Evolutionary conservation across 495 filamentous ascomycete genomes (phyloP).

Genomic region (Sphaerosporella brunnea): DNA sequence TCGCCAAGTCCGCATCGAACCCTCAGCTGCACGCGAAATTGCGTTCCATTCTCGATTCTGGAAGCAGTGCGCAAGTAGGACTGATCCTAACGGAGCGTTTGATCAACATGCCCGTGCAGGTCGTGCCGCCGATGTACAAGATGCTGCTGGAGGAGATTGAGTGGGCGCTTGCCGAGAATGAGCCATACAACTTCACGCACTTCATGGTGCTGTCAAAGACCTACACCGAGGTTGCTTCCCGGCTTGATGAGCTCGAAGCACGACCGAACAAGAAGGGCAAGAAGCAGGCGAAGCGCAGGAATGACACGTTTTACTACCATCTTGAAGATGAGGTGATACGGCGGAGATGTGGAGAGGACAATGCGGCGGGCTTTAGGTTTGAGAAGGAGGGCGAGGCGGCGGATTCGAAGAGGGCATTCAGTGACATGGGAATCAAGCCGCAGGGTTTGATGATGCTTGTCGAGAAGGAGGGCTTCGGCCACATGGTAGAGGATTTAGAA

Average conservation of each 20-base stretch:
- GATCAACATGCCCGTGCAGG: slow-evolving; percentile 86
- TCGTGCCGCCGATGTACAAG: slow-evolving; percentile 87
- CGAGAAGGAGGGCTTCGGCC: slow-evolving; percentile 43
- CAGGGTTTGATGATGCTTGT: slow-evolving; percentile 60
- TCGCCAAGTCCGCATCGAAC: slow-evolving; percentile 38
- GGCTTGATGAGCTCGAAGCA: slow-evolving; percentile 48
- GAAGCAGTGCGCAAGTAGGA: slow-evolving; percentile 37
- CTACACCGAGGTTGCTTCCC: slow-evolving; percentile 72
- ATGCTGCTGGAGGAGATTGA: slow-evolving; percentile 88
- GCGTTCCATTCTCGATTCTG: slow-evolving; percentile 36
- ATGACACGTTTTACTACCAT: slow-evolving; percentile 70
- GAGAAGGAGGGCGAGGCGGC: slow-evolving; percentile 57
- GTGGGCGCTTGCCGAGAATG: slow-evolving; percentile 74
- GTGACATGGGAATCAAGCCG: slow-evolving; percentile 76
- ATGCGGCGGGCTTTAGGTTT: slow-evolving; percentile 59
- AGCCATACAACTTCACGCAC: slow-evolving; percentile 84
- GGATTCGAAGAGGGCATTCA: slow-evolving; percentile 85
- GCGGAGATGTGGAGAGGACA: slow-evolving; percentile 26
- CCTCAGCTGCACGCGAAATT: slow-evolving; percentile 37
- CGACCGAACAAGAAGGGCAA: slow-evolving; percentile 65
- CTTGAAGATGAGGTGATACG: slow-evolving; percentile 88
- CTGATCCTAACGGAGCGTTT: slow-evolving; percentile 77
- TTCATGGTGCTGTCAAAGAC: slow-evolving; percentile 78
- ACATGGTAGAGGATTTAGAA: slow-evolving; percentile 7
- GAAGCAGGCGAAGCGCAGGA: slow-evolving; percentile 34